These are phyloP conservation scores for Otatea glauca DNA, from an alignment of 176 grass and related monocot genomes.

Conservation along the genomic window DNA sequence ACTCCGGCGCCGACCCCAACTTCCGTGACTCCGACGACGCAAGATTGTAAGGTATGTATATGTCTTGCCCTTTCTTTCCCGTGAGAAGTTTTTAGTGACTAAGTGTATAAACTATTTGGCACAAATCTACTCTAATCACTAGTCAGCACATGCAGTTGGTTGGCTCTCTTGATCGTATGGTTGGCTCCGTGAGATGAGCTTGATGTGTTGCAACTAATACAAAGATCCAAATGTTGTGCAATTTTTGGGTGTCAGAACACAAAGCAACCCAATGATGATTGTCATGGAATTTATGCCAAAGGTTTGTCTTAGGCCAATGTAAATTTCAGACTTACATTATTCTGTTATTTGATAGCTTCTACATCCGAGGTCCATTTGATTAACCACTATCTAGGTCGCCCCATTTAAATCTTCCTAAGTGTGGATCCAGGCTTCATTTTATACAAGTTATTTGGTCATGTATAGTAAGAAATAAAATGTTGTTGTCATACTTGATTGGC, in stretches of 20 bases:
- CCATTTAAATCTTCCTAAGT: neutral
- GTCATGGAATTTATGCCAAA: too few species aligned
- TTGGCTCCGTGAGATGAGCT: too few species aligned
- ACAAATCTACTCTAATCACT: neutral
- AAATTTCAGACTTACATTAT: conserved; percentile 1
- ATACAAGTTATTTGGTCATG: conserved; percentile 9
- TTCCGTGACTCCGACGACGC: conserved; percentile 88
- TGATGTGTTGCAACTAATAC: conserved; percentile 83
- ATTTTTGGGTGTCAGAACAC: conserved; percentile 98
- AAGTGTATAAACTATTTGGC: neutral
- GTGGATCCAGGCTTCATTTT: neutral
- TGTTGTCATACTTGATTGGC: neutral
- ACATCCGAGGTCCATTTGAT: conserved; percentile 13
- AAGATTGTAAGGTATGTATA: conserved; percentile 69
- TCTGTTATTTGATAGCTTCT: conserved; percentile 4
- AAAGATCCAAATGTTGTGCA: conserved; percentile 98
- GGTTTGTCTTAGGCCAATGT: conserved; percentile 52
- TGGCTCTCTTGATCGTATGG: neutral
- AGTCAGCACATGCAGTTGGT: conserved; percentile 4
- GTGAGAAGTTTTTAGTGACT: neutral
- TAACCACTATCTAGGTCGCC: neutral
- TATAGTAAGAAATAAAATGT: conserved; percentile 15
- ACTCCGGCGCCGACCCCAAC: conserved; percentile 70
- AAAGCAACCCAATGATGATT: conserved; percentile 95
- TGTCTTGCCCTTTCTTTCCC: neutral